Evolutionary conservation across 2,329 filamentous ascomycete genomes (phyloP).

Genomic region (Cercospora sp.): DNA sequence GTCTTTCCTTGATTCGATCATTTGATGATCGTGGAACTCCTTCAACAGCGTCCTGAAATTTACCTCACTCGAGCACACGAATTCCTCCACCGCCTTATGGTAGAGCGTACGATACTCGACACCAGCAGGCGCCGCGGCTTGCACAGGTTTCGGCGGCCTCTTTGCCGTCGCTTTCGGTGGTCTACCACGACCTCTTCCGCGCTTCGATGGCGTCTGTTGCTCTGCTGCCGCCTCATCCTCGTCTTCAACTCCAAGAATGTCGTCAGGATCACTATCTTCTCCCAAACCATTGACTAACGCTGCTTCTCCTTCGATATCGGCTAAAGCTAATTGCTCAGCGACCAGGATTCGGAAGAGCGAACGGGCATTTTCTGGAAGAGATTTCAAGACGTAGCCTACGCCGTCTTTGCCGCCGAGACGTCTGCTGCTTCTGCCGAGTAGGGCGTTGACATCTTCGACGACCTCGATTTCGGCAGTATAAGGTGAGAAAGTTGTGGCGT

Average conservation of each 20-base stretch:
- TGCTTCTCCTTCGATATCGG: constrained; percentile 53
- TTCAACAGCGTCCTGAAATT: constrained; percentile 91
- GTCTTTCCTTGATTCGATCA: constrained; percentile 88
- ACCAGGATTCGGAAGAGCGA: constrained; percentile 83
- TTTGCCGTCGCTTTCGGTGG: constrained; percentile 22
- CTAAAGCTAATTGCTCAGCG: constrained; percentile 73
- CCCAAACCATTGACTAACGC: constrained; percentile 35
- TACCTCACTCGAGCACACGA: constrained; percentile 95
- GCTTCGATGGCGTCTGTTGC: constrained; percentile 33
- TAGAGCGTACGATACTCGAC: constrained; percentile 91
- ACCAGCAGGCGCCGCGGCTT: constrained; percentile 44
- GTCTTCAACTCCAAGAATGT: constrained; percentile 30
- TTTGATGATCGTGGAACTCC: constrained; percentile 98
- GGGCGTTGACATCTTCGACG: constrained; percentile 85
- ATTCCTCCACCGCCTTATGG: constrained; percentile 93
- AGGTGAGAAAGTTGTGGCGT: constrained; percentile 84
- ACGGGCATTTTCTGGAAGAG: constrained; percentile 86
- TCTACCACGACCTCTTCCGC: constrained; percentile 28
- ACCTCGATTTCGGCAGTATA: constrained; percentile 75
- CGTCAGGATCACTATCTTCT: constrained; percentile 34
- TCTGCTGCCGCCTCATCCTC: constrained; percentile 38
- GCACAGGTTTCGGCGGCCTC: constrained; percentile 21
- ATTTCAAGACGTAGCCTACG: constrained; percentile 85
- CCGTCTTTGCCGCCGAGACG: constrained; percentile 87
- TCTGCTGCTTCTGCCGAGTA: constrained; percentile 77